A percentile compares a stretch with the other conserved stretches of the same genome.
Conservation (phyloP, 495 filamentous ascomycete genomes). For the Podospora bellae-mahoneyi region DNA sequence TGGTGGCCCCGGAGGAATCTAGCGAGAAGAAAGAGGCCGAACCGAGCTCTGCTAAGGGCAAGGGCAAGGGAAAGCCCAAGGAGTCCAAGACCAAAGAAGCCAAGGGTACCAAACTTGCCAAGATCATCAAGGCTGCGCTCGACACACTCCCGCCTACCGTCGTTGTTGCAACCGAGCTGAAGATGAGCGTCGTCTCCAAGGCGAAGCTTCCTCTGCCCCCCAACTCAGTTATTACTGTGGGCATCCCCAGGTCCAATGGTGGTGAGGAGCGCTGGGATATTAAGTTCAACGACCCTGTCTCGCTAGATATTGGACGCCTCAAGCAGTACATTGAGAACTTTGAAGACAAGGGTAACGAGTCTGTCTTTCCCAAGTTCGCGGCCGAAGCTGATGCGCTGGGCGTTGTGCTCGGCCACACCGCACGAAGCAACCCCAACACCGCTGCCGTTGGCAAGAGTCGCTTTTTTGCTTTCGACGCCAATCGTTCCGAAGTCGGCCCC, state of each 20-base stretch:
- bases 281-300: conserved; percentile 38
- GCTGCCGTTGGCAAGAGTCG: conserved; percentile 40
- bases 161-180: conserved; percentile 58
- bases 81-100: conserved; percentile 38
- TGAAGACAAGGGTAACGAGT: conserved; percentile 37
- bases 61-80: conserved; percentile 31
- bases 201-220: conserved; percentile 38
- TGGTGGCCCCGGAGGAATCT: conserved; percentile 16
- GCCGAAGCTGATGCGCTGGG: conserved; percentile 48
- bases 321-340: conserved; percentile 49
- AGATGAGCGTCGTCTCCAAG: conserved; percentile 47
- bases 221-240: conserved; percentile 36
- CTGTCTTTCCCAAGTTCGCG: conserved; percentile 40
- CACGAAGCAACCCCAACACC: conserved; percentile 33
- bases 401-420: conserved; percentile 43
- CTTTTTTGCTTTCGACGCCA: conserved; percentile 40
- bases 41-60: background rate
- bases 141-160: conserved; percentile 31
- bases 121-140: conserved; percentile 53
- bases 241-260: conserved; percentile 42
- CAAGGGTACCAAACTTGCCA: conserved; percentile 51
- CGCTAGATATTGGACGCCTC: conserved; percentile 48
- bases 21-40: background rate
- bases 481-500: conserved; percentile 21
- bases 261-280: conserved; percentile 40